phyloP scores from a whole-genome alignment of 2,329 filamentous ascomycete genomes.

The Paraphoma chrysanthemicola region DNA sequence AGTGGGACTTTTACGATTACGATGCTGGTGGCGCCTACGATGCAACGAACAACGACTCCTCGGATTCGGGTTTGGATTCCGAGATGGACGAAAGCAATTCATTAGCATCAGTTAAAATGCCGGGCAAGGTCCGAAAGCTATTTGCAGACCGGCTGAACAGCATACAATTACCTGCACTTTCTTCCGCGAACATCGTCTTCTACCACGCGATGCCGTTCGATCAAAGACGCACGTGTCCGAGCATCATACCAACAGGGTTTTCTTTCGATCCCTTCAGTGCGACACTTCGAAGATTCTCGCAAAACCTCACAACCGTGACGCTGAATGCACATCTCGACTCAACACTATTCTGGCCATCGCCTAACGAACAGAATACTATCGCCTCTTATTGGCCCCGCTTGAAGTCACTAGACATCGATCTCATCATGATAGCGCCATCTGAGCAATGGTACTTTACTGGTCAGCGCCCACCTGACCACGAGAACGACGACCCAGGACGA shows the following conservation, averaged over 20 bases:
- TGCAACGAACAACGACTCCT: background rate
- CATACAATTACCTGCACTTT: background rate
- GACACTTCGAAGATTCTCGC: slow-evolving; percentile 13
- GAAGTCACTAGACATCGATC: slow-evolving; percentile 3
- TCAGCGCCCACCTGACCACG: background rate
- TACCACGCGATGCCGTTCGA: slow-evolving; percentile 5
- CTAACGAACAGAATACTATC: slow-evolving; percentile 7
- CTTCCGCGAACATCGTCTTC: slow-evolving; percentile 2
- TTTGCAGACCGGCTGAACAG: background rate
- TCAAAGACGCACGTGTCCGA: slow-evolving; percentile 4
- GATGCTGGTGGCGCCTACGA: background rate
- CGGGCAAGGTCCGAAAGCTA: background rate
- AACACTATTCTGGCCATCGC: slow-evolving; percentile 26
- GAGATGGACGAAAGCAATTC: background rate
- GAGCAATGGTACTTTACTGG: slow-evolving; percentile 23
- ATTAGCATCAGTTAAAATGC: background rate
- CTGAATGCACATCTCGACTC: slow-evolving; percentile 13
- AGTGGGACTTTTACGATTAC: background rate
- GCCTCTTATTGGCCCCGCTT: background rate
- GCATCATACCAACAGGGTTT: slow-evolving; percentile 8
- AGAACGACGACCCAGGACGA: background rate
- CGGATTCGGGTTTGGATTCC: background rate
- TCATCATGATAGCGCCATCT: slow-evolving; percentile 12
- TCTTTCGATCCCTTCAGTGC: slow-evolving; percentile 17
- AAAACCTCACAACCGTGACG: slow-evolving; percentile 13